Base-by-base conservation (phyloP, 805 yeast genomes). In the Candida koratica region DNA sequence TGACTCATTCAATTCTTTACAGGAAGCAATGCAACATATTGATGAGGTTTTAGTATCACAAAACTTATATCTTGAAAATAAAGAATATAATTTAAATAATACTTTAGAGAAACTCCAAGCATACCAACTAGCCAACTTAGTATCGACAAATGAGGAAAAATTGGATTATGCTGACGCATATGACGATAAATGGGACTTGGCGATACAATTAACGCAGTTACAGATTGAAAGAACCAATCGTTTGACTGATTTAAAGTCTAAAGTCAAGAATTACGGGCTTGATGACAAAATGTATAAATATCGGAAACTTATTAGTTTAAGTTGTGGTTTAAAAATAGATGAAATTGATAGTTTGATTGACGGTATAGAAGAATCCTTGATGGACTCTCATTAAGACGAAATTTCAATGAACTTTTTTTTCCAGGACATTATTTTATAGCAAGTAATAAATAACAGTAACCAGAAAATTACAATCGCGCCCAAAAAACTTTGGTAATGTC, bases 311-410 rank as follows among this genome's bases (percentile, higher is more conserved):
- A 80, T 93, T 28, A 75, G 90, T 16, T 63, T 79, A 31, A 75
- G 86, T 32, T 84, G 94, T 54, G 95, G 86, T 2, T 69, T 87
- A 37, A 76, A 79, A 33, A 71, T 80, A 14, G 94, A 85, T 41
- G 93, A 84, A 42, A 81, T 90, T 39, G 86, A 81, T 51, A 82
- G 84, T 19, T 69, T 87, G 40, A 67, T 90, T 34, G 90, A 84
- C 46, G 96, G 90, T 14, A 84, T 90, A 28, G 87, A 57, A 37
- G 63, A 56, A 35, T 54, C 59, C 38, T 47, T 57, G 39, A 48
- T 55, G 48, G 60, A 52, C 29, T 44, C 49, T 22, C 34, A 26
- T 24, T 24, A 24, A 24, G 26, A 24, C 26, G 6, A 14, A 8
- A 20, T 7, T 20, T 20, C 23, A n/a, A n/a, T n/a, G n/a, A n/a